These are phyloP conservation scores for Blastomyces parvus DNA, from an alignment of 2,329 filamentous ascomycete species.

Conservation along the genomic window DNA sequence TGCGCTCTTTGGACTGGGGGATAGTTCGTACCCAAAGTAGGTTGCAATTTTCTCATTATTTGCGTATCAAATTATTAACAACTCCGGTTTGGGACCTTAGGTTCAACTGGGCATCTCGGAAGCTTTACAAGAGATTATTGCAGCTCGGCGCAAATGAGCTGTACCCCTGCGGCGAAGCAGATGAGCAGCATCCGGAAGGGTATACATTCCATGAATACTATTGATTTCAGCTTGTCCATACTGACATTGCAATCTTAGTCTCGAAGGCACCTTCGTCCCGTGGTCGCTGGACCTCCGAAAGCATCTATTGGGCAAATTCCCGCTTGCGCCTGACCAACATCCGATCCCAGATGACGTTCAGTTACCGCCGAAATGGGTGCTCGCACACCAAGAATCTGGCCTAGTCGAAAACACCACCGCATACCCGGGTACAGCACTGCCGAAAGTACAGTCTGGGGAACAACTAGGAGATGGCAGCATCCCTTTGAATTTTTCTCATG, in stretches of 20 bases:
- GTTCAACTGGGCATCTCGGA: slow-evolving; percentile 87
- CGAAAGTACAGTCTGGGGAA: neutral
- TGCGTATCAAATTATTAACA: neutral
- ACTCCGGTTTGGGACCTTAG: slow-evolving; percentile 33
- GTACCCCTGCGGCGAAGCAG: slow-evolving; percentile 72
- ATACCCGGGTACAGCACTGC: slow-evolving; percentile 2
- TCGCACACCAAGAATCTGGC: slow-evolving; percentile 23
- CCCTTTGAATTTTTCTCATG: slow-evolving; percentile 16
- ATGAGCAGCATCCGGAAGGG: slow-evolving; percentile 91
- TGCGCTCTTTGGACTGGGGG: slow-evolving; percentile 81
- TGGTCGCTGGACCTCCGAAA: slow-evolving; percentile 64
- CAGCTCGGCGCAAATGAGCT: slow-evolving; percentile 75
- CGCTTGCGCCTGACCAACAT: slow-evolving; percentile 55
- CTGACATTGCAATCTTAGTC: slow-evolving; percentile 38
- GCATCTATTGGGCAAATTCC: slow-evolving; percentile 56
- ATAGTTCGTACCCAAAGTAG: slow-evolving; percentile 87
- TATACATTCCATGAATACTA: slow-evolving; percentile 36
- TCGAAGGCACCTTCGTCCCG: slow-evolving; percentile 70
- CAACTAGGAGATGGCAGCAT: slow-evolving; percentile 8
- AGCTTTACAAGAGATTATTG: slow-evolving; percentile 71
- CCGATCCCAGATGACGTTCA: slow-evolving; percentile 66
- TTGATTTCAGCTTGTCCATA: neutral
- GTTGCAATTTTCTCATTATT: slow-evolving; percentile 8
- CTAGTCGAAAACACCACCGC: slow-evolving; percentile 11
- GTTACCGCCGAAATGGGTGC: slow-evolving; percentile 64